Evolutionary conservation across 768 basidiomycete species (phyloP).

Genomic region (Hygrocybe punicea): DNA sequence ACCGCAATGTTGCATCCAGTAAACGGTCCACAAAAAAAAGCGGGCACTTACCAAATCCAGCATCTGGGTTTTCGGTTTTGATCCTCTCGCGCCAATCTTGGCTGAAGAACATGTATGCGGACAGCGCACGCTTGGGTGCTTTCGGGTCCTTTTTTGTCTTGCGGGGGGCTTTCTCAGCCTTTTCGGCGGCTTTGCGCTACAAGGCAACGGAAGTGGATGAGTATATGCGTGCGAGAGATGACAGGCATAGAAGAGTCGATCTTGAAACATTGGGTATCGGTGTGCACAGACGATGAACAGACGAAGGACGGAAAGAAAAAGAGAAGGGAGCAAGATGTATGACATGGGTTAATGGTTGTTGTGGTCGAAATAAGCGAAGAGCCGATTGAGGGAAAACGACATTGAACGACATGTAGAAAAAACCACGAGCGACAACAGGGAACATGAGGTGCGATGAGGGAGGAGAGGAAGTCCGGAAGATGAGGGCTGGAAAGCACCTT

Average conservation of each 20-base stretch:
- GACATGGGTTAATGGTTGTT: too few relatives aligned
- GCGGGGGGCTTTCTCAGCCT: slow-evolving; percentile 57
- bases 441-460: neutral
- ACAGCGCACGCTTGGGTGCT: slow-evolving; percentile 87
- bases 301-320: neutral
- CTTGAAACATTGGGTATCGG: too few relatives aligned
- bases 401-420: neutral
- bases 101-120: slow-evolving; percentile 99
- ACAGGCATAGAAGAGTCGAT: too few relatives aligned
- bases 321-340: neutral
- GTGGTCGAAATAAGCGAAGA: too few relatives aligned
- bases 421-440: neutral
- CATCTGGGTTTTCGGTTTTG: slow-evolving; percentile 94
- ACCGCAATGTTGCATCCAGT: too few relatives aligned
- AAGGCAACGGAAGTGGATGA: too few relatives aligned
- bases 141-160: slow-evolving; percentile 76
- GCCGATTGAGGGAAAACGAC: neutral
- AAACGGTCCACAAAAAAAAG: neutral
- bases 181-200: slow-evolving; percentile 74
- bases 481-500: slow-evolving; percentile 48
- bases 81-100: slow-evolving; percentile 95
- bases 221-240: too few relatives aligned
- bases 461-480: slow-evolving; percentile 12
- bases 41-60: slow-evolving; percentile 69
- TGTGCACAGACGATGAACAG: neutral